Evolutionary conservation across 2,329 filamentous ascomycete species (phyloP), one percentile per base, ranked within the genome.

Genomic region (Thielaviopsis populi): DNA sequence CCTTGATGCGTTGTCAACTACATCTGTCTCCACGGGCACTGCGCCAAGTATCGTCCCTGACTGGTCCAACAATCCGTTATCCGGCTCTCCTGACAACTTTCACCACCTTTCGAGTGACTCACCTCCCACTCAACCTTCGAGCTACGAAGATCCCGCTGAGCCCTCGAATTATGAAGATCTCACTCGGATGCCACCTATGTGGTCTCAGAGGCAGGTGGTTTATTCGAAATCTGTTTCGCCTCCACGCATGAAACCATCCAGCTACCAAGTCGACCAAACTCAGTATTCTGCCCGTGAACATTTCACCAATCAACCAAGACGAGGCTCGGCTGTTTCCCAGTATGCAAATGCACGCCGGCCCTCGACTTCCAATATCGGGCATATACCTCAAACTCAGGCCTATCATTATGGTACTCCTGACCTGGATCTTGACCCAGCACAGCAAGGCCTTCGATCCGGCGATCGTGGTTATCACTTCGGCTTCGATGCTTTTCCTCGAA

Each of bases 331-430:
- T 17, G 59, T 46, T 66, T 80, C 81, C 7, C 78, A 79, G 59
- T 76, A 77, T 64, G 74, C 76, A 37, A 73, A 76, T 41, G 75
- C 76, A 13, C 79, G 81, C 63, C 72, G 73, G 65, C 70, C 74
- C 66, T 72, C 77, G 42, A 79, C 83, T 61, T 83, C 83, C 10
- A 46, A 15, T 48, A 8, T 42, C n/a, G 86, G 87, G 2, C 80
- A 86, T 10, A 87, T 88, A 2, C 88, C 91, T 71, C 82, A 89
- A 66, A 80, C 85, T 1, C 88, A 91, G 72, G 74, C 87, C 19
- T 88, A 91, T 74, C 92, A 88, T 72, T 91, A 90, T 71, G 81
- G 85, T 54, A 80, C 84, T 0, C 87, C 88, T 0, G 86, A 91
- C 68, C 78, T 91, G 40, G 87, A 92, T 68, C 77, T 91, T 33